A percentile compares a stretch with the other conserved stretches of the same genome.
Evolutionary conservation across 371 early-diverging fungal species (phyloP).

Genomic region (Conidiobolus coronatus): DNA sequence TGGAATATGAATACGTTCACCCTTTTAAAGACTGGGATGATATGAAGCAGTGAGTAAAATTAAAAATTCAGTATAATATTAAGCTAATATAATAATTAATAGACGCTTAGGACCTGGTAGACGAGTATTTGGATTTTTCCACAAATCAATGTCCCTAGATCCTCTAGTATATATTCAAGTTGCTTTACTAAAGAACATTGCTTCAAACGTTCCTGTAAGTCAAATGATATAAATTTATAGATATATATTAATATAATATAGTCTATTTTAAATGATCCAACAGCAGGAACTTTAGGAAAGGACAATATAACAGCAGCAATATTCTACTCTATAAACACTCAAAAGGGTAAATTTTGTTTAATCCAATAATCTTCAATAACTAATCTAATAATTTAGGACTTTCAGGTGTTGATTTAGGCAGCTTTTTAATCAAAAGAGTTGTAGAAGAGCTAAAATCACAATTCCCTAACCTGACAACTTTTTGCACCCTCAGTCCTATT

Average conservation of each 20-base stretch:
- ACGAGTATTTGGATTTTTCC: slow-evolving; percentile 57
- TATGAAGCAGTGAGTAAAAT: slow-evolving; percentile 27
- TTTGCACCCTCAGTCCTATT: slow-evolving; percentile 68
- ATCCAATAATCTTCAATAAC: not conserved
- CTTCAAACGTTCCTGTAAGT: slow-evolving; percentile 22
- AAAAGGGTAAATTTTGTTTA: slow-evolving; percentile 17
- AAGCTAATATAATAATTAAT: no score
- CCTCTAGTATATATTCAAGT: slow-evolving; percentile 69
- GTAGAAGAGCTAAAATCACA: slow-evolving; percentile 37
- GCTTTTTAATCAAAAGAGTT: slow-evolving; percentile 65
- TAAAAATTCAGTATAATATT: not conserved
- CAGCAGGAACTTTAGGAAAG: slow-evolving; percentile 9
- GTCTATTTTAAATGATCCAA: slow-evolving; percentile 30
- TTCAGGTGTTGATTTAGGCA: slow-evolving; percentile 63
- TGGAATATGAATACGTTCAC: slow-evolving; percentile 64
- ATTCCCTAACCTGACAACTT: slow-evolving; percentile 37
- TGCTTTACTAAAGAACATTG: slow-evolving; percentile 28
- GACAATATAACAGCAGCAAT: slow-evolving; percentile 32
- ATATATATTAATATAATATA: slow-evolving; percentile 8
- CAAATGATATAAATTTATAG: no score
- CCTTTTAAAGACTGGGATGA: slow-evolving; percentile 45
- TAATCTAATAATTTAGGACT: slow-evolving; percentile 16
- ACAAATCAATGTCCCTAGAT: slow-evolving; percentile 35
- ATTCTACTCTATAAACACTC: slow-evolving; percentile 76
- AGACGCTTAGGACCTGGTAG: slow-evolving; percentile 48